phyloP scores from a whole-genome alignment of 2,329 filamentous ascomycete species.

The Colletotrichum agaves region DNA sequence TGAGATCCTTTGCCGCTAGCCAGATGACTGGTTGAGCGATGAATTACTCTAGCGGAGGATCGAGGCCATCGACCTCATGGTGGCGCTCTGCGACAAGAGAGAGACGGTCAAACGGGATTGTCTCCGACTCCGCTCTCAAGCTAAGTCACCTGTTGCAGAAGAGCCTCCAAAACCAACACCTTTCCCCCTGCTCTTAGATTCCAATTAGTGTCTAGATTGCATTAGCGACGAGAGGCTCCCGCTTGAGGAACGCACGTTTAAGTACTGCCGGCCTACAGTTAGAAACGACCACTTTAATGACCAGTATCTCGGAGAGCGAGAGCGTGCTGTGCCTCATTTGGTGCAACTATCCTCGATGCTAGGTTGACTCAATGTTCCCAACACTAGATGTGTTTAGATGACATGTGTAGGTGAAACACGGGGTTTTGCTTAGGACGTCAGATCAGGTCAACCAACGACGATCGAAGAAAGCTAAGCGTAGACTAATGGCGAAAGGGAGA shows the following conservation, averaged over 20 bases:
- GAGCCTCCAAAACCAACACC: slow-evolving; percentile 14
- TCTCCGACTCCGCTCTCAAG: background rate
- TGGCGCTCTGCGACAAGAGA: slow-evolving; percentile 39
- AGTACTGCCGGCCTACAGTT: slow-evolving; percentile 33
- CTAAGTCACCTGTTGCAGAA: slow-evolving; percentile 14
- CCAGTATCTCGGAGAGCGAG: slow-evolving; percentile 37
- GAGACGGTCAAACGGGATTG: slow-evolving; percentile 38
- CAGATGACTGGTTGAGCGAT: slow-evolving; percentile 31
- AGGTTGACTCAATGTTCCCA: no score
- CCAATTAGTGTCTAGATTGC: slow-evolving; percentile 38
- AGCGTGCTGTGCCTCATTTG: no score
- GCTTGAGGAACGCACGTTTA: slow-evolving; percentile 36
- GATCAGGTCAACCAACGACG: no score
- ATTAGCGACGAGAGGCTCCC: slow-evolving; percentile 37
- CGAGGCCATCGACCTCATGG: slow-evolving; percentile 39
- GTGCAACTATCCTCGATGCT: no score
- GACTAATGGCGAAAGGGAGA: no score
- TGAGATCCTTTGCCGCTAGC: slow-evolving; percentile 37
- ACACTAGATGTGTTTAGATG: no score
- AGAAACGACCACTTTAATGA: slow-evolving; percentile 42
- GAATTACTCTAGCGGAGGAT: slow-evolving; percentile 35
- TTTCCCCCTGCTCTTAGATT: slow-evolving; percentile 39
- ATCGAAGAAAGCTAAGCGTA: no score
- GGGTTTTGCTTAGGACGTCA: no score
- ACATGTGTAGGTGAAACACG: no score